phyloP scores from a whole-genome alignment of 257 asterid genomes.

The Thymus quinquecostatus region DNA sequence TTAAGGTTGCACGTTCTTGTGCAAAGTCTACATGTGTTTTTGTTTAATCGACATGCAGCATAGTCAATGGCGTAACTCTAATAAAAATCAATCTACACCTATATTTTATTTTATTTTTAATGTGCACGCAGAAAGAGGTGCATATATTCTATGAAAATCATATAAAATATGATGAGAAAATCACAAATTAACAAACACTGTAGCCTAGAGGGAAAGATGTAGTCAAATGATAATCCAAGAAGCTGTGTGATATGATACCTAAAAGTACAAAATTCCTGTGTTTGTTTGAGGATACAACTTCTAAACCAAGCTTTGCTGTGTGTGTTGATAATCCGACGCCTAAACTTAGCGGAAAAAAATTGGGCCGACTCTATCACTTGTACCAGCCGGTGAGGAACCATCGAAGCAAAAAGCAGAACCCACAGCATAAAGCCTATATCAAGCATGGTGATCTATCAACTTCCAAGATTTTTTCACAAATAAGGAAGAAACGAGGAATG shows the following conservation, averaged over 20 bases:
- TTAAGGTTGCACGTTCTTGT: slow-evolving; percentile 8
- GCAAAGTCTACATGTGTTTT: background rate
- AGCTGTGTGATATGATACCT: background rate
- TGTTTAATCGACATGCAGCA: background rate
- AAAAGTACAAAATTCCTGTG: slow-evolving; percentile 20
- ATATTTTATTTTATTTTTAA: too few species aligned
- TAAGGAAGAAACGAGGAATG: too few species aligned
- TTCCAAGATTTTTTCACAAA: too few species aligned
- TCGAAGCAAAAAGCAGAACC: slow-evolving; percentile 73
- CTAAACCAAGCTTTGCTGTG: background rate
- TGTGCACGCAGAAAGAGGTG: too few species aligned
- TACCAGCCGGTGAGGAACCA: slow-evolving; percentile 95
- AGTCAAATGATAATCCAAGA: background rate
- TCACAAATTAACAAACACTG: background rate
- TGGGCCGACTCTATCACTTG: slow-evolving; percentile 41
- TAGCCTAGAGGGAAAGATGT: too few species aligned
- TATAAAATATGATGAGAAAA: background rate
- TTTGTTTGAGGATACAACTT: slow-evolving; percentile 3
- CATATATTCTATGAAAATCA: too few species aligned
- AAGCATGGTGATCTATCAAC: background rate
- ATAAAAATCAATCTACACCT: too few species aligned
- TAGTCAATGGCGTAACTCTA: too few species aligned
- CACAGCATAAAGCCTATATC: slow-evolving; percentile 78
- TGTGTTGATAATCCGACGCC: background rate
- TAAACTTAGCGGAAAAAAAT: background rate